Base-by-base conservation (phyloP, 2,329 filamentous ascomycete genomes). In the Calonectria ilicicola region DNA sequence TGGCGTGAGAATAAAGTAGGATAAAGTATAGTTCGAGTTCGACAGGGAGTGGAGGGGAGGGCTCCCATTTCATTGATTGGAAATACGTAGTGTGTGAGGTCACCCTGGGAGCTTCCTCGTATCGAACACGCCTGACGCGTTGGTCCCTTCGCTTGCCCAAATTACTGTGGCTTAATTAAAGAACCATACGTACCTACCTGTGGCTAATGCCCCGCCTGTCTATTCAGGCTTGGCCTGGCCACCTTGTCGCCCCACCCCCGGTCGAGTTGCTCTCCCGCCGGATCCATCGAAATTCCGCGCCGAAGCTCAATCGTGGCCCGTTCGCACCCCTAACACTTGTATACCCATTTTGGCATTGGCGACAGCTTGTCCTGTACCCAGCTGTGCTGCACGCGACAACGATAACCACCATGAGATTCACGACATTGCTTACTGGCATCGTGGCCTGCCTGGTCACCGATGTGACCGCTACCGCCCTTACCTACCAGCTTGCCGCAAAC, bases 401-500 rank as follows among this genome's bases (percentile, higher is more conserved):
- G 73, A 72, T 67, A 72, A 75, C 78, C 79, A 81, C 81, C 64
- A 96, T 96, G 94, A 93, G 91, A 86, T 84, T 93, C 76, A 86
- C 89, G 74, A 84, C 89, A 76, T 80, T 94, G 73, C 86, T 91
- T 67, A 87, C 90, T 79, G 91, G 93, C 87, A 89, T 97, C 67
- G 82, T 97, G 83, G 93, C 93, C 86, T 91, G 89, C 81, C 85
- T 94, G 76, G 86, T 92, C 70, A 92, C 93, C 72, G 87, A 93
- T 73, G 93, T 93, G 66, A 92, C 94, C 67, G 95, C 95, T 44
- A 99, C 97, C 5, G 96, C 97, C 47, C 89, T 99, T 82, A 99
- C 97, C 60, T 99, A 98, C 89, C 95, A 96, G 86, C 89, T 99
- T 58, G 87, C 89, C 65, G 94, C 97, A 64, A 94, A 97, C 87